Base-by-base conservation (phyloP, 2,329 filamentous ascomycete species). In the Fusarium compactum region DNA sequence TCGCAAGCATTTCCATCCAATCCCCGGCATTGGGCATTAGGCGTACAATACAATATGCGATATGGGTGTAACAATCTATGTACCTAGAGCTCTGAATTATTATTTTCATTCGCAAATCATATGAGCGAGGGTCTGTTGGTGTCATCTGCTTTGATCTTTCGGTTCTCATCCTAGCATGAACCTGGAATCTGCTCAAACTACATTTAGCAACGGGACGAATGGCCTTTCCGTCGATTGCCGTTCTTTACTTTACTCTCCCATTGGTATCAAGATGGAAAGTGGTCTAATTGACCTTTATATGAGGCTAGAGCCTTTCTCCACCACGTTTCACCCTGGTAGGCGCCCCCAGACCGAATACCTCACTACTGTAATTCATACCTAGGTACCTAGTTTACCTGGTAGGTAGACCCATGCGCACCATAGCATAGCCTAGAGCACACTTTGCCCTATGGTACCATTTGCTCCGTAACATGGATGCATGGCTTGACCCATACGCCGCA, bases 1-100 rank as follows among this genome's bases (percentile, higher is more conserved):
- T 68, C 18, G 29, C 45, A 55, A 62, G 54, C 60, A 70, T 74
- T 74, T 68, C 71, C 71, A 70, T 65, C 56, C 71, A 74, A 74
- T 74, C 57, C 62, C 71, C 71, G 62, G 43, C 40, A 29, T 45
- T 53, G 18, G 44, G 52, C 52, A 50, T 51, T 41, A 61, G 38
- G 34, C 34, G 34, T 38, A 38, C 34, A 38, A 10, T 38, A 38
- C 34, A 38, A 38, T 38, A 30, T 30, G 14, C 14, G 29, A 30
- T 30, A 30, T 30, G 29, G 32, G 25, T 15, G 18, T 30, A 16
- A 9, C 40, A 46, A 43, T 32, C 40, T 51, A 47, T 48, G 46
- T 27, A 38, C 22, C 32, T 16, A 22, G 45, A 45, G 44, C 65
- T 22, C 61, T 48, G 63, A 62, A 41, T 48, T 38, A 22, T 41